Evolutionary conservation across 2,329 filamentous ascomycete species (phyloP), one percentile per base, ranked within the genome.

Genomic region (Furcasterigmium sp.): DNA sequence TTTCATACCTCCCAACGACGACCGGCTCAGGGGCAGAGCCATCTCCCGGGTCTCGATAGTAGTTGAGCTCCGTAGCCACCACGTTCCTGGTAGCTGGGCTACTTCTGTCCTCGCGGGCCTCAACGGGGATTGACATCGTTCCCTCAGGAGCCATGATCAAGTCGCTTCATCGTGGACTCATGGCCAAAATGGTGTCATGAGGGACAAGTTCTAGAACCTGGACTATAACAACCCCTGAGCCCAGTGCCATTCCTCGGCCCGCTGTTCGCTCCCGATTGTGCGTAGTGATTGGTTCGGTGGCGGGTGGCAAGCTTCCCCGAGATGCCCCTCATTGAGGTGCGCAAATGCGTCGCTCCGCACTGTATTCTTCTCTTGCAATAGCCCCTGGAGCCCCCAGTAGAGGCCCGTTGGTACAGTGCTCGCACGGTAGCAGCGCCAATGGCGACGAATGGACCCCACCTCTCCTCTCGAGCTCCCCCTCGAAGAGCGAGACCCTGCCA

Each of bases 41-140:
- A 23, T 51, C 49, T 7, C 47, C 49, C 18, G 49, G 47, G 23
- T 51, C 49, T 18, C 47, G 40, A n/a, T 50, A 51, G 39, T 51
- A 51, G 47, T 50, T 50, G 34, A 51, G 43, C 38, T 29, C 44
- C 18, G 49, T 46, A 28, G 39, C 41, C 25, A n/a, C n/a, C n/a
- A 51, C 43, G 23, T 46, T 35, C 17, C 32, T 3, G n/a, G 30
- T n/a, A n/a, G n/a, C n/a, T n/a, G n/a, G n/a, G n/a, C n/a, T n/a
- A n/a, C n/a, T n/a, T n/a, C n/a, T n/a, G n/a, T n/a, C n/a, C n/a
- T n/a, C n/a, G n/a, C n/a, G n/a, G n/a, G n/a, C n/a, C n/a, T n/a
- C n/a, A n/a, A n/a, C n/a, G n/a, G n/a, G n/a, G n/a, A 26, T 26
- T 26, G 23, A 26, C 11, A 11, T 26, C 23, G 11, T 26, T 26